Percentiles rank a stretch among this genome's conserved stretches.
Evolutionary conservation across 352 stramenopile genomes (phyloP).

Genomic region (Globisporangium canariense): DNA sequence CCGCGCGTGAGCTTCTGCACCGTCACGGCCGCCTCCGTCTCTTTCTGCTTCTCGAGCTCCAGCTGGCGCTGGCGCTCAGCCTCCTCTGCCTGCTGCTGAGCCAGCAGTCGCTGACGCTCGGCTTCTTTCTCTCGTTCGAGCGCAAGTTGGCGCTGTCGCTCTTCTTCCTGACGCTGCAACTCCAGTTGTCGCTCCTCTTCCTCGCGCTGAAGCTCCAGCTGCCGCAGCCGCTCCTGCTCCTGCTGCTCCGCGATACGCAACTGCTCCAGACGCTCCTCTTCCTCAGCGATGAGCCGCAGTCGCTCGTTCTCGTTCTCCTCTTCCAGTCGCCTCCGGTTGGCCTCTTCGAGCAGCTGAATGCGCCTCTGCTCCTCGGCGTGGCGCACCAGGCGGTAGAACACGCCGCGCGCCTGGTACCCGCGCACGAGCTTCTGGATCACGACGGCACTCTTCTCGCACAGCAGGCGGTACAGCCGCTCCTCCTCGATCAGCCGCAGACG

Average conservation of each 20-base stretch:
- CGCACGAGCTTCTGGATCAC: slow-evolving; percentile 44
- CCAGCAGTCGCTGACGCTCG: slow-evolving; percentile 19
- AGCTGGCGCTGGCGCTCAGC: slow-evolving; percentile 31
- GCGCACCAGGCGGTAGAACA: slow-evolving; percentile 33
- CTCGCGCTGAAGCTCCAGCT: slow-evolving; percentile 14
- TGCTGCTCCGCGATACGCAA: slow-evolving; percentile 13
- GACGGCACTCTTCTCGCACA: slow-evolving; percentile 33
- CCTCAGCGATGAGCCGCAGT: slow-evolving; percentile 13
- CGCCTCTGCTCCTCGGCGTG: slow-evolving; percentile 35
- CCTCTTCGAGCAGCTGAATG: slow-evolving; percentile 33
- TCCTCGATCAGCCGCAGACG: slow-evolving; percentile 14
- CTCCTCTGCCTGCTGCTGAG: slow-evolving; percentile 31
- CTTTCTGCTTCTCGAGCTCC: slow-evolving; percentile 31
- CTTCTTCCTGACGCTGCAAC: slow-evolving; percentile 15
- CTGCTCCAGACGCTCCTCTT: slow-evolving; percentile 25
- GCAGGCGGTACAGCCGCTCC: slow-evolving; percentile 14
- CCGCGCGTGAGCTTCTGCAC: slow-evolving; percentile 46
- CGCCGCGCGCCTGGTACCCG: slow-evolving; percentile 43
- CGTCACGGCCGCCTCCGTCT: slow-evolving; percentile 25
- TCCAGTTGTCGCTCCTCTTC: slow-evolving; percentile 23
- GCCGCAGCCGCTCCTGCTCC: slow-evolving; percentile 19
- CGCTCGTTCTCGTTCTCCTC: slow-evolving; percentile 17
- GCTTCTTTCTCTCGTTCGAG: slow-evolving; percentile 32
- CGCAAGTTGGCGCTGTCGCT: slow-evolving; percentile 33
- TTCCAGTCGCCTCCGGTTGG: not conserved